These are phyloP conservation scores for Gossypium rotundifolium DNA, from an alignment of 345 rosid species.

Conservation along the genomic window DNA sequence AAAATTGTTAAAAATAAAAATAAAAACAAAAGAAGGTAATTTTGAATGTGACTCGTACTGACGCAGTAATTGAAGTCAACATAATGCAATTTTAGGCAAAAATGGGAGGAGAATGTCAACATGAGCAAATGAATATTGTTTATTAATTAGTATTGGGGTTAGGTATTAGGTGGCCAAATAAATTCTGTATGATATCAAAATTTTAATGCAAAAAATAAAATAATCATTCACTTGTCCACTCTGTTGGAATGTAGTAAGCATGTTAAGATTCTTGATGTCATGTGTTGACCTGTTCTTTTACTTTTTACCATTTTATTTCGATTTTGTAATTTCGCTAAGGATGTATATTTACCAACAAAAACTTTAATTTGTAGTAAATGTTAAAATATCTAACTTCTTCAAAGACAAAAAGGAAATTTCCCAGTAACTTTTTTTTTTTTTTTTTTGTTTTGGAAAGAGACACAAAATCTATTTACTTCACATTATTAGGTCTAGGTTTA, in stretches of 20 bases:
- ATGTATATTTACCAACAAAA: no score
- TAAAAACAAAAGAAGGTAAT: background rate
- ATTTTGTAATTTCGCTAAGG: no score
- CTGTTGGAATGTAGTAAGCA: constrained; percentile 28
- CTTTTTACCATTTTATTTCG: background rate
- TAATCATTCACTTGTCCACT: constrained; percentile 19
- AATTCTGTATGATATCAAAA: constrained; percentile 13
- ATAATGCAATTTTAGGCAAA: background rate
- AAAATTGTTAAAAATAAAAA: background rate
- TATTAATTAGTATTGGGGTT: constrained; percentile 16
- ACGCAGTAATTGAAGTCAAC: background rate
- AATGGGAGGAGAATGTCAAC: constrained; percentile 17
- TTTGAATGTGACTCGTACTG: background rate
- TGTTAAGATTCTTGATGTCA: constrained; percentile 16
- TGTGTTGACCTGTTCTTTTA: background rate
- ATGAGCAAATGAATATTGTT: constrained; percentile 8
- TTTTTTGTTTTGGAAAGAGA: background rate
- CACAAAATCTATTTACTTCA: no score
- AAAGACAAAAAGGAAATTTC: background rate
- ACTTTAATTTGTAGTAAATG: no score
- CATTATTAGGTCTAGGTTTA: no score
- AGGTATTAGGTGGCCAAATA: constrained; percentile 37
- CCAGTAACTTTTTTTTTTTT: background rate
- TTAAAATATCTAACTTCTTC: no score
- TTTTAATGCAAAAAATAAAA: background rate